Percentiles rank a stretch among this genome's conserved stretches.
phyloP scores from a whole-genome alignment of 1,284 basidiomycete genomes.

The Mrakiaceae sp. region DNA sequence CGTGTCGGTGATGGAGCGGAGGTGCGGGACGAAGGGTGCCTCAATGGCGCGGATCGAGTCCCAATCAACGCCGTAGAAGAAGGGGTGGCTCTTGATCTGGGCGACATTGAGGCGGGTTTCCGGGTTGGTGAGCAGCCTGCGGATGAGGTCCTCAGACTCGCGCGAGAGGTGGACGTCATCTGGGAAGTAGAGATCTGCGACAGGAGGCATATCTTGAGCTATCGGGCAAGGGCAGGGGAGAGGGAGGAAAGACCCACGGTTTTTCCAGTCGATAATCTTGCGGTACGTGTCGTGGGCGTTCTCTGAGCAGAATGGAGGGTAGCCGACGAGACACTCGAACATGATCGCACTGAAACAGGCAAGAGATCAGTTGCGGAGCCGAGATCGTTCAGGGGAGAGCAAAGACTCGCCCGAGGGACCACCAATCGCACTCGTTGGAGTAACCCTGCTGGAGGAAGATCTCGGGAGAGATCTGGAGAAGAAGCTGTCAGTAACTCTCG shows the following conservation, averaged over 20 bases:
- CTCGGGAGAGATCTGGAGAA: slow-evolving; percentile 70
- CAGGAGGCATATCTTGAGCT: neutral
- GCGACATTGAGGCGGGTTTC: slow-evolving; percentile 67
- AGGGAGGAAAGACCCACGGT: slow-evolving; percentile 34
- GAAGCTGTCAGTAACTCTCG: neutral
- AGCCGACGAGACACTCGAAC: slow-evolving; percentile 96
- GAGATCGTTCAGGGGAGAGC: slow-evolving; percentile 8
- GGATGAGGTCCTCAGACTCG: slow-evolving; percentile 83
- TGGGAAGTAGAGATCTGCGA: slow-evolving; percentile 65
- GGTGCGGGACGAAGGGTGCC: slow-evolving; percentile 86
- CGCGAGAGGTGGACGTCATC: slow-evolving; percentile 89
- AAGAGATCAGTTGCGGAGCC: slow-evolving; percentile 19
- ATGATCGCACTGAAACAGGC: slow-evolving; percentile 62
- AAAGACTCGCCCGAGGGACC: slow-evolving; percentile 54
- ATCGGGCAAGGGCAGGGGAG: neutral
- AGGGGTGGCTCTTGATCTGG: slow-evolving; percentile 86
- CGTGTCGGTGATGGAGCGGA: slow-evolving; percentile 87
- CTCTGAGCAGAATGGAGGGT: slow-evolving; percentile 95
- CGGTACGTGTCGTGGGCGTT: slow-evolving; percentile 96
- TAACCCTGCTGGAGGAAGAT: slow-evolving; percentile 97
- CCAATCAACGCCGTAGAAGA: slow-evolving; percentile 98
- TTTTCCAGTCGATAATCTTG: slow-evolving; percentile 94
- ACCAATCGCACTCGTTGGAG: slow-evolving; percentile 97
- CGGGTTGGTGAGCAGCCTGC: slow-evolving; percentile 69
- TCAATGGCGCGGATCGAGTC: slow-evolving; percentile 78